Evolutionary conservation across 768 basidiomycete genomes (phyloP), one percentile per base, ranked within the genome.

Genomic region (Lentinus tigrinus): DNA sequence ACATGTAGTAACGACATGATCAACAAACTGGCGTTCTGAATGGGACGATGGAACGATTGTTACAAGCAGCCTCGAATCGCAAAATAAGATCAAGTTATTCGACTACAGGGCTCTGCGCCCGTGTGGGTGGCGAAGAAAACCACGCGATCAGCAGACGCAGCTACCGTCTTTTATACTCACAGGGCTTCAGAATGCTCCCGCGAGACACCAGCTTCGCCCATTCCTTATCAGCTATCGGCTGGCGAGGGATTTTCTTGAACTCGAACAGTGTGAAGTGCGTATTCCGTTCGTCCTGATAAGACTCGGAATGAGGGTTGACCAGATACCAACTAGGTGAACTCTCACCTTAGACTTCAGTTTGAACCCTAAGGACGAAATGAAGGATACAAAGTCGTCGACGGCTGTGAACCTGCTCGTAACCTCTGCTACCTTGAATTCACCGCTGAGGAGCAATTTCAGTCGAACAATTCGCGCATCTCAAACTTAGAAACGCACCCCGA

Each of bases 101-200:
- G n/a, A n/a, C n/a, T n/a, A n/a, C n/a, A n/a, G n/a, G n/a, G n/a
- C n/a, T n/a, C n/a, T n/a, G n/a, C n/a, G n/a, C n/a, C n/a, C n/a
- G n/a, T n/a, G n/a, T n/a, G n/a, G n/a, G n/a, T n/a, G n/a, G n/a
- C n/a, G n/a, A n/a, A n/a, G n/a, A n/a, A n/a, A n/a, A n/a, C n/a
- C n/a, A n/a, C n/a, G n/a, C n/a, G n/a, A n/a, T n/a, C n/a, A n/a
- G 34, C 14, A 37, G 26, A 42, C 14, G 10, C 19, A 31, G 36
- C 52, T 57, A 96, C 68, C 94, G 80, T 64, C 89, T 80, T 70
- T 96, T 97, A 71, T 97, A 97, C 75, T 96, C 91, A 72, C 94
- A 97, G 36, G 95, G 86, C 71, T 92, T 93, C 57, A 97, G 76
- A 37, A 91, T 65, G 54, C 71, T 67, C 16, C 84, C 82, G 65